phyloP scores from a whole-genome alignment of 2,329 filamentous ascomycete genomes.

The Colletotrichum somersetense region DNA sequence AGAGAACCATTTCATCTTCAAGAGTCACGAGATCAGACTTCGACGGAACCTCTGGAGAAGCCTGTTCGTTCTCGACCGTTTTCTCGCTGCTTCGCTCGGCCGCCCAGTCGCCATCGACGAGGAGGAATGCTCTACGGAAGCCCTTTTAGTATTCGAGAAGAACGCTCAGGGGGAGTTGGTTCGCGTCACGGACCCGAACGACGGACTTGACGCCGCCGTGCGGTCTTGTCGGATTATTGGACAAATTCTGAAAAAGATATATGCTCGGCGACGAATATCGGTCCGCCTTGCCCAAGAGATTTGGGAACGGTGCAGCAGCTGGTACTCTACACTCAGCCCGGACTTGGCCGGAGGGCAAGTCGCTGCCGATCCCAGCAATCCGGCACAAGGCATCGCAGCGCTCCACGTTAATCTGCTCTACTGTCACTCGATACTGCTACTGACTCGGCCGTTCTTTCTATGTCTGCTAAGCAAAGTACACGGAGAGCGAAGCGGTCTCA shows the following conservation, averaged over 20 bases:
- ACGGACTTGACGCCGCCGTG: constrained; percentile 67
- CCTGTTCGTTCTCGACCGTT: constrained; percentile 73
- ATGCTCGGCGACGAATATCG: constrained; percentile 70
- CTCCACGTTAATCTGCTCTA: constrained; percentile 73
- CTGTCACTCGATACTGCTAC: constrained; percentile 71
- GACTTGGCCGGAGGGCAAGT: constrained; percentile 65
- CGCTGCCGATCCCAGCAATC: constrained; percentile 53
- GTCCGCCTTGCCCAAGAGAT: constrained; percentile 69
- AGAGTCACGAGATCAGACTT: constrained; percentile 57
- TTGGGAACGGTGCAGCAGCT: constrained; percentile 64
- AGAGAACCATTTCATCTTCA: constrained; percentile 69
- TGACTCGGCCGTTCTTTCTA: constrained; percentile 74
- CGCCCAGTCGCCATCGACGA: constrained; percentile 72
- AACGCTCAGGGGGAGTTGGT: constrained; percentile 33
- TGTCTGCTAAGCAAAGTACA: constrained; percentile 63
- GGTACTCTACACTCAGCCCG: constrained; percentile 62
- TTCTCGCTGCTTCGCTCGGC: constrained; percentile 72
- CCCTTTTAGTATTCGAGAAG: constrained; percentile 49
- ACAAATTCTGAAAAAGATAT: constrained; percentile 69
- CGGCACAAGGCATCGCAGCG: constrained; percentile 68
- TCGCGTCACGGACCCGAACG: constrained; percentile 25
- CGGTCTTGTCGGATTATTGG: constrained; percentile 70
- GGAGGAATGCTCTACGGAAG: constrained; percentile 69
- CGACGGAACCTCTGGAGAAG: constrained; percentile 74
- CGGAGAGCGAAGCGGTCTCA: constrained; percentile 48